Conservation (phyloP, 2,329 filamentous ascomycete genomes). For the Phialocephala subalpina region DNA sequence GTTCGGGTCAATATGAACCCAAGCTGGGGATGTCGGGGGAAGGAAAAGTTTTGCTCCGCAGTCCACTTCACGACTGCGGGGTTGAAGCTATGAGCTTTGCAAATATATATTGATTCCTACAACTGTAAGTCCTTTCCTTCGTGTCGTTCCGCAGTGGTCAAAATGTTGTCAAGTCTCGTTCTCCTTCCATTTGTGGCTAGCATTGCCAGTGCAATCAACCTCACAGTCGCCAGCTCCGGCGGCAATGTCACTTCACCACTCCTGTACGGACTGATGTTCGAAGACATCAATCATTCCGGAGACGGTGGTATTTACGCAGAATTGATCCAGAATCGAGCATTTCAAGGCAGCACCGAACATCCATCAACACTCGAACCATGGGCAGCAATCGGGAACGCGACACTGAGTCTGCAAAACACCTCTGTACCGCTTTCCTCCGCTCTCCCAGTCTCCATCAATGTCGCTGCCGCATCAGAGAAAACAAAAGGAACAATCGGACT, state of each 20-base stretch:
- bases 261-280: slow-evolving; percentile 43
- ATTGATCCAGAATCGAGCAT: slow-evolving; percentile 74
- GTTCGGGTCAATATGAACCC: slow-evolving; percentile 7
- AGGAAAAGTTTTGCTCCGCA: slow-evolving; percentile 1
- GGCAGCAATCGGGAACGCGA: slow-evolving; percentile 33
- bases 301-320: slow-evolving; percentile 64
- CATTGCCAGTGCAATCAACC: slow-evolving; percentile 35
- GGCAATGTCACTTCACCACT: slow-evolving; percentile 40
- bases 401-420: slow-evolving; percentile 44
- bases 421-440: slow-evolving; percentile 37
- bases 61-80: background rate
- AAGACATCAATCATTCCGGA: slow-evolving; percentile 43
- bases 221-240: slow-evolving; percentile 38
- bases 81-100: background rate
- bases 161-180: slow-evolving; percentile 14
- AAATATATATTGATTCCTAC: background rate
- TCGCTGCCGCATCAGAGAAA: slow-evolving; percentile 43
- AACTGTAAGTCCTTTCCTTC: background rate
- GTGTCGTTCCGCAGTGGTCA: background rate
- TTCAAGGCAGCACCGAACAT: slow-evolving; percentile 60
- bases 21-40: background rate
- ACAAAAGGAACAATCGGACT: slow-evolving; percentile 53
- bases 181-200: slow-evolving; percentile 24
- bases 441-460: slow-evolving; percentile 38
- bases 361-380: slow-evolving; percentile 54